These are phyloP conservation scores for Takashimella koratensis DNA, from an alignment of 1,284 basidiomycete genomes.

Conservation along the genomic window DNA sequence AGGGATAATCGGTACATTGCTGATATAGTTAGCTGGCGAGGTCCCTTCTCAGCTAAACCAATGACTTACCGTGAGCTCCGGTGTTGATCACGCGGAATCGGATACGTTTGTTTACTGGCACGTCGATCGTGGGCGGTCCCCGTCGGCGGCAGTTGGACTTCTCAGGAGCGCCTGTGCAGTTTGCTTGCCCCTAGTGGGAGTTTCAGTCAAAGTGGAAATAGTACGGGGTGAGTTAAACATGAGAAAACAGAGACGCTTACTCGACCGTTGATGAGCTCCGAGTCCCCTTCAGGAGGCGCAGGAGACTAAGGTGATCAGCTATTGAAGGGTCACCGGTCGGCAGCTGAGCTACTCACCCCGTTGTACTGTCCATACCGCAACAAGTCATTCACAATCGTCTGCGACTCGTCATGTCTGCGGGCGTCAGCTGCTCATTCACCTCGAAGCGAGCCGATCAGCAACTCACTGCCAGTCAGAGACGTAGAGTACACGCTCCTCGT, in stretches of 20 bases:
- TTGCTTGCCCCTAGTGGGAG: slow-evolving; percentile 12
- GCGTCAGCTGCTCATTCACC: no score
- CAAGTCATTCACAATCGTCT: slow-evolving; percentile 21
- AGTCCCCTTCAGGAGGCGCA: slow-evolving; percentile 18
- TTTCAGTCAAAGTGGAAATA: no score
- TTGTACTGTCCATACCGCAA: background rate
- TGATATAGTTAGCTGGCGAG: background rate
- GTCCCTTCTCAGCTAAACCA: background rate
- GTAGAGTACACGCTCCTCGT: slow-evolving; percentile 25
- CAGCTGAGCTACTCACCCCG: no score
- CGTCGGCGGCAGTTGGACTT: no score
- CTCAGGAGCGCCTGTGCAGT: slow-evolving; percentile 9
- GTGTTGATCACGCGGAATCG: slow-evolving; percentile 28
- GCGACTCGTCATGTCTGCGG: slow-evolving; percentile 27
- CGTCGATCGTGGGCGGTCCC: no score
- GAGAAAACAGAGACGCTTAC: no score
- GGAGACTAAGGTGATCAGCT: slow-evolving; percentile 2
- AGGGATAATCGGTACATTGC: slow-evolving; percentile 20
- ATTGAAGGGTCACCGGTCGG: no score
- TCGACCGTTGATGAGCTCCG: slow-evolving; percentile 31
- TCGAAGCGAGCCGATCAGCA: no score
- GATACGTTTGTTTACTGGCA: no score
- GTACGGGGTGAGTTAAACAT: no score
- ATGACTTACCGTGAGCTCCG: slow-evolving; percentile 22
- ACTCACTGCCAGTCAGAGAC: slow-evolving; percentile 33